A percentile compares a stretch with the other conserved stretches of the same genome.
phyloP scores from a whole-genome alignment of 2,329 filamentous ascomycete species.

The Drechmeria coniospora region DNA sequence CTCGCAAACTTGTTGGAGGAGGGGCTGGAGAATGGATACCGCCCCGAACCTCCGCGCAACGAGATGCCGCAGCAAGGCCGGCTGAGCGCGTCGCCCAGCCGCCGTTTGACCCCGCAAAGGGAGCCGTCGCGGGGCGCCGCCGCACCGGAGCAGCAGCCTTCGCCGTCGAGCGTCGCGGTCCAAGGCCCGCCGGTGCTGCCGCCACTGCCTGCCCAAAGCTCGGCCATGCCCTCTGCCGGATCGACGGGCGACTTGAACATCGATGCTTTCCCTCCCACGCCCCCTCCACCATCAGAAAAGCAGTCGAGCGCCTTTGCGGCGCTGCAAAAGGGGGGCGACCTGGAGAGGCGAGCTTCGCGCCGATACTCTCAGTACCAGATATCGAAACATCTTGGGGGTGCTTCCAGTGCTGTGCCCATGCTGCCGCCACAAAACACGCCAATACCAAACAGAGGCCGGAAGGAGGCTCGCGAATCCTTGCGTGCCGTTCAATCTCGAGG shows the following conservation, averaged over 20 bases:
- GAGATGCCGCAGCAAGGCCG: slow-evolving; percentile 13
- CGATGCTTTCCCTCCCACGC: slow-evolving; percentile 56
- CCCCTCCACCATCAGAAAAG: slow-evolving; percentile 51
- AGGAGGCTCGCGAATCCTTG: slow-evolving; percentile 71
- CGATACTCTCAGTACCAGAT: slow-evolving; percentile 96
- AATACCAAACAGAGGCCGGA: slow-evolving; percentile 67
- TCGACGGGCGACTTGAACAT: slow-evolving; percentile 33
- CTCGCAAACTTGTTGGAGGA: slow-evolving; percentile 45
- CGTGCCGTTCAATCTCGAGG: slow-evolving; percentile 45
- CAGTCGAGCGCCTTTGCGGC: slow-evolving; percentile 83
- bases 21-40: slow-evolving; percentile 38
- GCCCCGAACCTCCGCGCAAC: slow-evolving; percentile 19
- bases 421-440: slow-evolving; percentile 72
- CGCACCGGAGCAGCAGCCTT: slow-evolving; percentile 46
- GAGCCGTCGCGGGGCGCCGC: slow-evolving; percentile 35
- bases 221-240: slow-evolving; percentile 28
- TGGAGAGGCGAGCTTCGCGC: slow-evolving; percentile 82
- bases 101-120: slow-evolving; percentile 29
- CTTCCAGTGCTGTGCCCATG: slow-evolving; percentile 70
- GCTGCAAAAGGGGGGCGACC: slow-evolving; percentile 76
- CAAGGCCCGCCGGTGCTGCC: slow-evolving; percentile 63
- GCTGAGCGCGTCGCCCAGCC: slow-evolving; percentile 28
- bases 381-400: slow-evolving; percentile 75
- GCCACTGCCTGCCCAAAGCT: slow-evolving; percentile 51
- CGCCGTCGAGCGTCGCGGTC: slow-evolving; percentile 58